Base-by-base conservation (phyloP, 495 filamentous ascomycete genomes). In the Aspergillus bridgeri region DNA sequence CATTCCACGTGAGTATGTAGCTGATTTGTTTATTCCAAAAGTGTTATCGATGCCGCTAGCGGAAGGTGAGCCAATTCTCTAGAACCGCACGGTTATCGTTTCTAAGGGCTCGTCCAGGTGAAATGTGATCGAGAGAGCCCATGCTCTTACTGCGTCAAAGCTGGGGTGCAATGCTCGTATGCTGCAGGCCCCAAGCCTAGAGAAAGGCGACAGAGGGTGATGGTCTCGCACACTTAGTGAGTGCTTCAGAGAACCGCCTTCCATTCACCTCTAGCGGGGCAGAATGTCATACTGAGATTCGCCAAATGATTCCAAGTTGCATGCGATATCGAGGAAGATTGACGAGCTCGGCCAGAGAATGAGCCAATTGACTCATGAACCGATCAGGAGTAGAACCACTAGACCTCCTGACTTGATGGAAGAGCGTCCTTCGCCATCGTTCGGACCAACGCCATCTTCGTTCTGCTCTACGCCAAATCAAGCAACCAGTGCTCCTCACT, bases 181-280 rank as follows among this genome's bases (percentile, higher is more conserved):
- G 38, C 42, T 29, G 11, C 25, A 1, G 21, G 54, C 43, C 45
- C 24, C 11, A 61, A 50, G 48, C 25, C 48, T 22, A 57, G 33
- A 25, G 50, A 56, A 42, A 53, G 43, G 50, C 49, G 59, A 42
- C 59, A 57, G 22, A 19, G 59, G 38, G 54, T 61, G 20, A 27
- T 61, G 38, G 33, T 61, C 24, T 61, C 59, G 27, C 48, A 20
- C 42, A 15, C 33, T 50, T 61, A 53, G 59, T 61, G n/a, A 57
- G 59, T 61, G 11, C 22, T 18, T 20, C 7, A n/a, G n/a, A n/a
- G n/a, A n/a, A n/a, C n/a, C n/a, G n/a, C n/a, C n/a, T n/a, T n/a
- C 11, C n/a, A 5, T 33, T 17, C 19, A 21, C 7, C 20, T 43
- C 20, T 29, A 47, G 15, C 20, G 17, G 7, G 17, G 17, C 20